A percentile compares a stretch with the other conserved stretches of the same genome.
Evolutionary conservation across 352 stramenopile genomes (phyloP).

Genomic region (Peronospora belbahrii): DNA sequence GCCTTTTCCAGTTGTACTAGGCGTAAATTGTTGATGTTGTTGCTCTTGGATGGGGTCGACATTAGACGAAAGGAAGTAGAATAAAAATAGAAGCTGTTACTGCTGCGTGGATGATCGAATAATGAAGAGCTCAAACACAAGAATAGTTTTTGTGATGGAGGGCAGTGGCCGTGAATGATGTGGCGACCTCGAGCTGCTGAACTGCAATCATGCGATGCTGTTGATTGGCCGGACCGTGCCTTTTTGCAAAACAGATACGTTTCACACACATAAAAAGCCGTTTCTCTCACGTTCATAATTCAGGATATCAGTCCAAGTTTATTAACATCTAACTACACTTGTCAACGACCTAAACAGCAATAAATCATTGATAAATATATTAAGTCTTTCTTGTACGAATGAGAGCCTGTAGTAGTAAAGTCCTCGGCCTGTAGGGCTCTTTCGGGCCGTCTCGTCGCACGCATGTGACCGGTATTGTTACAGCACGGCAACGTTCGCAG

Average conservation of each 20-base stretch:
- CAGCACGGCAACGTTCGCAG: slow-evolving; percentile 4
- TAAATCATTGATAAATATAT: no score
- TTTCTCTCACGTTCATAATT: slow-evolving; percentile 16
- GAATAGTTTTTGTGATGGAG: not conserved
- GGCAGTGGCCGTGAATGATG: slow-evolving; percentile 16
- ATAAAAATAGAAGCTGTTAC: slow-evolving; percentile 2
- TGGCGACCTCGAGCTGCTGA: slow-evolving; percentile 22
- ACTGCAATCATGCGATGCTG: slow-evolving; percentile 11
- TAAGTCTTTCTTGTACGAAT: slow-evolving; percentile 18
- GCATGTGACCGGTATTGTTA: not conserved
- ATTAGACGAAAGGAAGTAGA: slow-evolving; percentile 4
- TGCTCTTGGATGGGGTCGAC: slow-evolving; percentile 24
- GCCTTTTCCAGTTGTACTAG: slow-evolving; percentile 38
- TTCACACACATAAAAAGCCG: slow-evolving; percentile 7
- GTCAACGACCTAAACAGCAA: not conserved
- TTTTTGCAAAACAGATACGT: slow-evolving; percentile 19
- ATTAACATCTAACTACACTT: not conserved
- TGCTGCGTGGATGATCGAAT: slow-evolving; percentile 10
- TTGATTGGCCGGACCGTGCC: slow-evolving; percentile 13
- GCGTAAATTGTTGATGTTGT: slow-evolving; percentile 10
- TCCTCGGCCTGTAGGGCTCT: not conserved
- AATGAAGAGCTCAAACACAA: slow-evolving; percentile 14
- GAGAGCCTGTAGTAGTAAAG: slow-evolving; percentile 7
- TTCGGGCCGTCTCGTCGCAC: not conserved
- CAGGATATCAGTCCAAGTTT: slow-evolving; percentile 3